These are phyloP conservation scores for Taxawa tesnikishii DNA, from an alignment of 2,329 filamentous ascomycete species.

Conservation along the genomic window DNA sequence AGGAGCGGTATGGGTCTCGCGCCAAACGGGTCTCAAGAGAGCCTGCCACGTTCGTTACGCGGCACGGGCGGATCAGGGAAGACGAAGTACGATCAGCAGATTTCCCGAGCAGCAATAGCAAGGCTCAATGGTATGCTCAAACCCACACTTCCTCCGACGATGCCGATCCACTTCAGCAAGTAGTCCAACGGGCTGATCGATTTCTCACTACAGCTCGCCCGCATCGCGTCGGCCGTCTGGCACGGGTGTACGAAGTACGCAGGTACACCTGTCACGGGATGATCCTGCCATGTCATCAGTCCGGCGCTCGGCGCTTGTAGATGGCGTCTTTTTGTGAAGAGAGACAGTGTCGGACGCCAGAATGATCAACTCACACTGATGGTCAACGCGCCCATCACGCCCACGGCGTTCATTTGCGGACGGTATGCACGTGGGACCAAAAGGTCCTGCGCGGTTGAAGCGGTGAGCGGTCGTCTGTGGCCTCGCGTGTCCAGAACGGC, in stretches of 20 bases:
- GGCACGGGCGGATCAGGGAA: too few relatives aligned
- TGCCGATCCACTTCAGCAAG: conserved; percentile 78
- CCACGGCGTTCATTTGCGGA: conserved; percentile 16
- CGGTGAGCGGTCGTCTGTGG: background rate
- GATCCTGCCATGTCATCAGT: conserved; percentile 44
- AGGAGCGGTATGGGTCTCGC: too few relatives aligned
- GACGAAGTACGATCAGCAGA: too few relatives aligned
- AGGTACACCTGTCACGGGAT: conserved; percentile 67
- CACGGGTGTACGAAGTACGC: conserved; percentile 91
- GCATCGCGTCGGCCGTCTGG: conserved; percentile 71
- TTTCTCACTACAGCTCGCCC: conserved; percentile 28
- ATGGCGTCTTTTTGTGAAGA: background rate
- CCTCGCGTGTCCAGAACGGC: conserved; percentile 11
- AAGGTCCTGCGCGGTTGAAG: conserved; percentile 19
- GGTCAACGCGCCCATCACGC: conserved; percentile 22
- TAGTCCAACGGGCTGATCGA: conserved; percentile 48
- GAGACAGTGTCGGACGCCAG: background rate
- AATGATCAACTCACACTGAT: conserved; percentile 15
- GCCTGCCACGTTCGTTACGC: too few relatives aligned
- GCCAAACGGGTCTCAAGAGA: too few relatives aligned
- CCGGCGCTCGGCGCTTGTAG: background rate
- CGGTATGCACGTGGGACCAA: conserved; percentile 22
- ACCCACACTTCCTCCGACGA: conserved; percentile 69
- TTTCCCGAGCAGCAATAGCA: too few relatives aligned
- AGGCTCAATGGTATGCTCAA: conserved; percentile 67